Evolutionary conservation across 345 rosid genomes (phyloP).

Genomic region (Eucalyptus pauciflora): DNA sequence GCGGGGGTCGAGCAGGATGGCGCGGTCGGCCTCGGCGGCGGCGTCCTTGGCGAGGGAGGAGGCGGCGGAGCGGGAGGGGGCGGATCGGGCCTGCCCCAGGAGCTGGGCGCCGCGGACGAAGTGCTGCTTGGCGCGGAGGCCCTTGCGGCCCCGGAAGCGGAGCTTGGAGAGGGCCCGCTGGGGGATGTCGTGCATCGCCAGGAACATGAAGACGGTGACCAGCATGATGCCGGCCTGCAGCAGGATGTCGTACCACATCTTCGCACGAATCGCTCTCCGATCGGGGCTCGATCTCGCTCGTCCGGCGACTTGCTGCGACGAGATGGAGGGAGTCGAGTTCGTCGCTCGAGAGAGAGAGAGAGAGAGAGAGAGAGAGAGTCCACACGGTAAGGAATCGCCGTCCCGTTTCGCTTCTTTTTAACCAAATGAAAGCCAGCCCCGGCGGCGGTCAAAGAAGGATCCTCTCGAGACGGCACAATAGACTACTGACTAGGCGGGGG

Average conservation of each 20-base stretch:
- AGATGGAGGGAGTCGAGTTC: neutral
- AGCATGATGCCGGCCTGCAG: slow-evolving; percentile 42
- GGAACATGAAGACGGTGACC: slow-evolving; percentile 27
- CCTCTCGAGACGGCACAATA: neutral
- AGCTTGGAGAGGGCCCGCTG: slow-evolving; percentile 25
- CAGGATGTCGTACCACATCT: slow-evolving; percentile 36
- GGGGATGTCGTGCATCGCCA: slow-evolving; percentile 52
- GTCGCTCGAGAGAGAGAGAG: neutral
- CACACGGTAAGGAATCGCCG: neutral
- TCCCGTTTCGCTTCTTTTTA: neutral
- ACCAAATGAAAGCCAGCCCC: neutral
- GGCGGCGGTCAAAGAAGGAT: neutral
- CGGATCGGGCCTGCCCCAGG: slow-evolving; percentile 38
- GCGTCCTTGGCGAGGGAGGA: slow-evolving; percentile 43
- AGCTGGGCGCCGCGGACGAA: slow-evolving; percentile 66
- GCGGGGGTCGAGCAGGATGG: slow-evolving; percentile 36
- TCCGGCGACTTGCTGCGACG: neutral
- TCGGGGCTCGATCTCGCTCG: neutral
- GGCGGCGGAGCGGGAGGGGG: slow-evolving; percentile 28
- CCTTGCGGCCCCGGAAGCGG: slow-evolving; percentile 29
- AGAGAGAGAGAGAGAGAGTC: neutral
- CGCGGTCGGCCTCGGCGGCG: slow-evolving; percentile 33
- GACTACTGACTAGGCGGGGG: neutral
- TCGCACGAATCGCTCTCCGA: neutral
- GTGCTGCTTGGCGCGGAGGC: slow-evolving; percentile 45